Percentiles rank a stretch among this genome's conserved stretches.
Evolutionary conservation across 768 basidiomycete species (phyloP).

Genomic region (Leccinum boreale): DNA sequence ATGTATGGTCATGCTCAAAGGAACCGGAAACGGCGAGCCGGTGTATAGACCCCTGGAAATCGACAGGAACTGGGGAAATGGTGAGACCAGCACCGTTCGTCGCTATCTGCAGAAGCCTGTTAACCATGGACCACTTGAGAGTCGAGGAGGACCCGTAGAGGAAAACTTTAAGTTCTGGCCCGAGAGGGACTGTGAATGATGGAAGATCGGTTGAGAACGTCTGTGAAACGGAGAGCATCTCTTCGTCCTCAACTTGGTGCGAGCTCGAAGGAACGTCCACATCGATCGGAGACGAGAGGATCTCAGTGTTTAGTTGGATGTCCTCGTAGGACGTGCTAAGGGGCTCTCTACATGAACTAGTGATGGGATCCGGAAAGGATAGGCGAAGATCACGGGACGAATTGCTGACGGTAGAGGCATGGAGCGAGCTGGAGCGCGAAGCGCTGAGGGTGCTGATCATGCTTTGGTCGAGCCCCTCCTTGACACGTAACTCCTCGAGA

Average conservation of each 20-base stretch:
- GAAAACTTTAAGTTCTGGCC: constrained; percentile 53
- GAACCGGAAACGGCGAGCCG: constrained; percentile 27
- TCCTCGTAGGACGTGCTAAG: constrained; percentile 56
- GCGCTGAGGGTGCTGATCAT: constrained; percentile 75
- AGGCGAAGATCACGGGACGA: constrained; percentile 73
- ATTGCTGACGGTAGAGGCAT: constrained; percentile 51
- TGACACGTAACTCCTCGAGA: constrained; percentile 65
- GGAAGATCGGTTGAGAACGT: constrained; percentile 27
- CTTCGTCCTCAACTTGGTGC: constrained; percentile 33
- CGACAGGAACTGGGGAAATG: constrained; percentile 19
- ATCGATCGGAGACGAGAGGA: constrained; percentile 19
- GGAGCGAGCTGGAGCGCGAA: constrained; percentile 63
- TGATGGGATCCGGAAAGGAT: constrained; percentile 82
- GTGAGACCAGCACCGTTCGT: constrained; percentile 36
- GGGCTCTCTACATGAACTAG: constrained; percentile 62
- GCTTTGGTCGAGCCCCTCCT: constrained; percentile 77
- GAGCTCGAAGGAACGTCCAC: constrained; percentile 13
- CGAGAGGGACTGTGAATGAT: constrained; percentile 26
- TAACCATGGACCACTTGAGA: constrained; percentile 60
- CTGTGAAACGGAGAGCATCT: constrained; percentile 19
- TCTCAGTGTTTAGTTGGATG: constrained; percentile 39
- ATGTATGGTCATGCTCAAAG: constrained; percentile 22
- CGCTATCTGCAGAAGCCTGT: constrained; percentile 56
- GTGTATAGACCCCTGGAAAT: constrained; percentile 21
- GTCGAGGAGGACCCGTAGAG: constrained; percentile 63